Conservation (phyloP, 192 early-diverging fungal species). For the Umbelopsis sp. region DNA sequence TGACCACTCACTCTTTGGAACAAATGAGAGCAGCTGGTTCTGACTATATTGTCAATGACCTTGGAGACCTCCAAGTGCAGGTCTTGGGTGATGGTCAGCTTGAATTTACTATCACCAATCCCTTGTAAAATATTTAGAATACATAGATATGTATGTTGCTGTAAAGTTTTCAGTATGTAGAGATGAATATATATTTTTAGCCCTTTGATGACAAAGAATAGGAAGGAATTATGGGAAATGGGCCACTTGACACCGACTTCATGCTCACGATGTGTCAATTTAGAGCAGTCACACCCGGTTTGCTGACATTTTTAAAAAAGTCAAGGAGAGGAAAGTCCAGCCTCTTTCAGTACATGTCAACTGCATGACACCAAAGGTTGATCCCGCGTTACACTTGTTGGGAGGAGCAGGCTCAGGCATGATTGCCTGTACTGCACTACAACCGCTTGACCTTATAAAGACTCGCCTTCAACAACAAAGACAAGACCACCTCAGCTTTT, state of each 20-base stretch:
- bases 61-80: slow-evolving; percentile 42
- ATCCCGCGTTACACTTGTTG: slow-evolving; percentile 62
- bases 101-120: slow-evolving; percentile 28
- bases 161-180: too few relatives aligned
- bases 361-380: slow-evolving; percentile 7
- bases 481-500: slow-evolving; percentile 57
- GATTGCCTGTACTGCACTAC: slow-evolving; percentile 76
- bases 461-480: slow-evolving; percentile 75
- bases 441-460: slow-evolving; percentile 90
- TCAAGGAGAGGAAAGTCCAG: background rate
- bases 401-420: slow-evolving; percentile 82
- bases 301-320: slow-evolving; percentile 2
- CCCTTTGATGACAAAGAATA: too few relatives aligned
- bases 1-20: slow-evolving; percentile 46
- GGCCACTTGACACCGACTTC: background rate
- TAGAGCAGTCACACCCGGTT: slow-evolving; percentile 6
- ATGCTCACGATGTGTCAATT: background rate
- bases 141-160: too few relatives aligned
- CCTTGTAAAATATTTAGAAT: background rate
- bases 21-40: slow-evolving; percentile 48
- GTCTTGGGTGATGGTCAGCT: slow-evolving; percentile 41
- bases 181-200: too few relatives aligned
- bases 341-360: background rate
- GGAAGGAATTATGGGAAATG: background rate
- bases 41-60: slow-evolving; percentile 38